phyloP scores from a whole-genome alignment of 2,329 filamentous ascomycete species.

The Hortaea werneckii region DNA sequence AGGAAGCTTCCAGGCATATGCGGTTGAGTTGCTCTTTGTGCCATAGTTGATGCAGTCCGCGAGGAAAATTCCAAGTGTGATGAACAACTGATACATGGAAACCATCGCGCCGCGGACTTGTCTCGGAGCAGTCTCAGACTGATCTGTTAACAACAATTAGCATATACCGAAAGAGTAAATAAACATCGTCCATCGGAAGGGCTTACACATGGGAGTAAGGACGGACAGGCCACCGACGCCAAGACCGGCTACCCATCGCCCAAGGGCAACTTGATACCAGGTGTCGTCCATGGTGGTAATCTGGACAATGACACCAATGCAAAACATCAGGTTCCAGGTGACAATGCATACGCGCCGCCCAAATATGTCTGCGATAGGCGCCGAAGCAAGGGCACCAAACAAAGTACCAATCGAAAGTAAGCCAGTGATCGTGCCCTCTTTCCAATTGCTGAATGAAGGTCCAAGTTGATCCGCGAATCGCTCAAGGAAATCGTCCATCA shows the following conservation, averaged over 20 bases:
- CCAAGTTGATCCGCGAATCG: conserved; percentile 40
- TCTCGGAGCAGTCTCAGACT: conserved; percentile 55
- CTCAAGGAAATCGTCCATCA: conserved; percentile 46
- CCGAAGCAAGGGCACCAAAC: conserved; percentile 48
- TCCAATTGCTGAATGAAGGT: conserved; percentile 45
- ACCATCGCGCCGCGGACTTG: conserved; percentile 55
- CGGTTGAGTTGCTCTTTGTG: conserved; percentile 40
- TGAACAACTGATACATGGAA: conserved; percentile 57
- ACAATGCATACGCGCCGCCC: conserved; percentile 55
- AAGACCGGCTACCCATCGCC: conserved; percentile 55
- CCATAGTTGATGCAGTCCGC: conserved; percentile 48
- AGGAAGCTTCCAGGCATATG: conserved; percentile 54
- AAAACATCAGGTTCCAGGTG: conserved; percentile 52
- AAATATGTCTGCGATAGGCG: conserved; percentile 51
- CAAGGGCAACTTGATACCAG: conserved; percentile 58
- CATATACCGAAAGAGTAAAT: no score
- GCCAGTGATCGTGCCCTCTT: conserved; percentile 54
- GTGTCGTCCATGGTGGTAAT: conserved; percentile 42
- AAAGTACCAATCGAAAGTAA: conserved; percentile 51
- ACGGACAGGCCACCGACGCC: conserved; percentile 57
- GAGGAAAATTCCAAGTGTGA: conserved; percentile 55
- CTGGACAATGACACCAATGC: conserved; percentile 55
- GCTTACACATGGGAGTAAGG: conserved; percentile 49
- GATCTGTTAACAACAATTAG: conserved; percentile 27
- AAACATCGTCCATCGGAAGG: not conserved